phyloP scores from a whole-genome alignment of 805 yeast genomes.

The Metschnikowia peoriensis region DNA sequence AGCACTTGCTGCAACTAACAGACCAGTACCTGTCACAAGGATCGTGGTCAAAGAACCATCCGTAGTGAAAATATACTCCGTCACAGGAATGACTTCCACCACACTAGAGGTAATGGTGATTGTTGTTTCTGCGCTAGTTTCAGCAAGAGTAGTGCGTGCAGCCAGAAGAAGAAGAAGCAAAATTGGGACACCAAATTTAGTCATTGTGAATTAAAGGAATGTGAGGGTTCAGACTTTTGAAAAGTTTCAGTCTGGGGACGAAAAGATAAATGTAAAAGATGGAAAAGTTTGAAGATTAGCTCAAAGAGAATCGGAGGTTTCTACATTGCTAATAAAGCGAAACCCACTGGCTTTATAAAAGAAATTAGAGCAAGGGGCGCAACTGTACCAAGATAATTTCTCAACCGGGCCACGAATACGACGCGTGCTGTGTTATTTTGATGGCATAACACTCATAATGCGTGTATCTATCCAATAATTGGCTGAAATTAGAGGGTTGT shows the following conservation, averaged over 20 bases:
- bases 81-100: constrained; percentile 26
- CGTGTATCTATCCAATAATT: neutral
- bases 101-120: constrained; percentile 17
- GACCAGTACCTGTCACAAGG: constrained; percentile 21
- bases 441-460: neutral
- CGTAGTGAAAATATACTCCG: constrained; percentile 33
- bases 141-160: constrained; percentile 8
- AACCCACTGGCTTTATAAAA: neutral
- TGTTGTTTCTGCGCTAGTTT: constrained; percentile 6
- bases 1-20: constrained; percentile 2
- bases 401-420: neutral
- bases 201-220: neutral
- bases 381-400: too few species aligned
- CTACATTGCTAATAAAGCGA: neutral
- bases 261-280: neutral
- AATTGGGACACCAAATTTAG: constrained; percentile 2
- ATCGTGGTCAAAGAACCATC: constrained; percentile 30
- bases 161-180: constrained; percentile 6
- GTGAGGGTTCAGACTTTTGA: neutral
- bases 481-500: neutral
- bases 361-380: neutral
- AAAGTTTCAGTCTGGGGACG: neutral
- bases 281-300: neutral
- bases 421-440: neutral
- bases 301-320: neutral